These are phyloP conservation scores for Cutaneotrichosporon sp. DNA, from an alignment of 1,284 basidiomycete genomes.

Conservation along the genomic window DNA sequence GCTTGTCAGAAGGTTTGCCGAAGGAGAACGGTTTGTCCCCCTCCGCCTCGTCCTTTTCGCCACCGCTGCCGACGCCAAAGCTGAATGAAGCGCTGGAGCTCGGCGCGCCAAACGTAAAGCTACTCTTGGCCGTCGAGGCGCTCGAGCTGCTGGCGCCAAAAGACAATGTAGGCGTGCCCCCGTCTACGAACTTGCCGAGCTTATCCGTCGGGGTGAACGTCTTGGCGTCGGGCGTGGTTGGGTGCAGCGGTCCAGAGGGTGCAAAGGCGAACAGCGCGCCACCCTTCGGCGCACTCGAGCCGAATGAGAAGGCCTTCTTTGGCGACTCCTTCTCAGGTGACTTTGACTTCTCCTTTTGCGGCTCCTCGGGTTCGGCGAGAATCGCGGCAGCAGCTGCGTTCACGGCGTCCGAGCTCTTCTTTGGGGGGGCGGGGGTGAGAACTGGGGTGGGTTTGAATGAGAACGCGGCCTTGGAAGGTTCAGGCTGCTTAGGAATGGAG, in stretches of 20 bases:
- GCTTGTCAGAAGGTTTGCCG: conserved; percentile 10
- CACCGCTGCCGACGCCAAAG: not conserved
- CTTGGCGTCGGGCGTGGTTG: conserved; percentile 35
- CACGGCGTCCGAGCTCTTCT: conserved; percentile 31
- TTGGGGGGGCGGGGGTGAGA: conserved; percentile 12
- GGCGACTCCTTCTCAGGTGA: conserved; percentile 6
- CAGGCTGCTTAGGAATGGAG: not conserved
- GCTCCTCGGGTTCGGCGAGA: conserved; percentile 27
- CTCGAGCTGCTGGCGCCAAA: conserved; percentile 25
- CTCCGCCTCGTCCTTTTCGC: not conserved
- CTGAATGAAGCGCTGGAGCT: not conserved
- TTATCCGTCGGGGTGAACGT: conserved; percentile 34
- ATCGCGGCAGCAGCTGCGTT: conserved; percentile 34
- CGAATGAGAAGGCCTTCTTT: conserved; percentile 19
- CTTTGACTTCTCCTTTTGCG: not conserved
- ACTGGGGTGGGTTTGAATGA: conserved; percentile 5
- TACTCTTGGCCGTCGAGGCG: conserved; percentile 11
- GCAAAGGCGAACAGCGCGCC: conserved; percentile 36
- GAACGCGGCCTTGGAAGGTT: conserved; percentile 31
- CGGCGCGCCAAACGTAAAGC: conserved; percentile 13
- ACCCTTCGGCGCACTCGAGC: conserved; percentile 1
- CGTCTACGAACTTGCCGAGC: conserved; percentile 42
- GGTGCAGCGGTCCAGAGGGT: conserved; percentile 34
- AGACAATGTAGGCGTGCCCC: conserved; percentile 31
- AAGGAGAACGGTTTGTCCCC: conserved; percentile 4